These are phyloP conservation scores for Hanseniaspora singularis DNA, from an alignment of 805 yeast genomes.

Conservation along the genomic window DNA sequence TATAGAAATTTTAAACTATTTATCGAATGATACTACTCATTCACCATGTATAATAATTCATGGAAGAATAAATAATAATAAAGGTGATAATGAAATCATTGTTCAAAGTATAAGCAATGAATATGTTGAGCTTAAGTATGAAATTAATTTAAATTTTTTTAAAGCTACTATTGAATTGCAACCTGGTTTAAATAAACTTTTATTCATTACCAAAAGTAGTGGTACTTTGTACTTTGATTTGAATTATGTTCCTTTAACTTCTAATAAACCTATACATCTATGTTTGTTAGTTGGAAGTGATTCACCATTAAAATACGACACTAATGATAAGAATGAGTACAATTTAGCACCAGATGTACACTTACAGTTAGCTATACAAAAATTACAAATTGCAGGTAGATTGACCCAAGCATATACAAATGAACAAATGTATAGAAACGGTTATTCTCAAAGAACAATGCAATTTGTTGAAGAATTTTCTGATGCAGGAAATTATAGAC, in stretches of 20 bases:
- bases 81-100: slow-evolving; percentile 22
- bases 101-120: slow-evolving; percentile 19
- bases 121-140: slow-evolving; percentile 50
- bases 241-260: slow-evolving; percentile 42
- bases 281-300: slow-evolving; percentile 68
- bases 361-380: slow-evolving; percentile 56
- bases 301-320: slow-evolving; percentile 58
- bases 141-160: slow-evolving; percentile 57
- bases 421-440: slow-evolving; percentile 73
- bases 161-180: slow-evolving; percentile 62
- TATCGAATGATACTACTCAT: slow-evolving; percentile 30
- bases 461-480: slow-evolving; percentile 53
- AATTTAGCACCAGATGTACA: slow-evolving; percentile 44
- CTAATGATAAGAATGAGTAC: slow-evolving; percentile 32
- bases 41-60: slow-evolving; percentile 41
- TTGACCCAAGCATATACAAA: slow-evolving; percentile 84
- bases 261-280: slow-evolving; percentile 69
- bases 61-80: slow-evolving; percentile 31
- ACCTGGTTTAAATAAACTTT: slow-evolving; percentile 52
- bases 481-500: slow-evolving; percentile 26
- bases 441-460: slow-evolving; percentile 69
- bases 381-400: slow-evolving; percentile 70
- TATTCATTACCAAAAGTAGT: slow-evolving; percentile 32
- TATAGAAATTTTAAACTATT: slow-evolving; percentile 27
- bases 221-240: slow-evolving; percentile 31